Evolutionary conservation across 2,329 filamentous ascomycete species (phyloP).

Genomic region (Fusarium citri): DNA sequence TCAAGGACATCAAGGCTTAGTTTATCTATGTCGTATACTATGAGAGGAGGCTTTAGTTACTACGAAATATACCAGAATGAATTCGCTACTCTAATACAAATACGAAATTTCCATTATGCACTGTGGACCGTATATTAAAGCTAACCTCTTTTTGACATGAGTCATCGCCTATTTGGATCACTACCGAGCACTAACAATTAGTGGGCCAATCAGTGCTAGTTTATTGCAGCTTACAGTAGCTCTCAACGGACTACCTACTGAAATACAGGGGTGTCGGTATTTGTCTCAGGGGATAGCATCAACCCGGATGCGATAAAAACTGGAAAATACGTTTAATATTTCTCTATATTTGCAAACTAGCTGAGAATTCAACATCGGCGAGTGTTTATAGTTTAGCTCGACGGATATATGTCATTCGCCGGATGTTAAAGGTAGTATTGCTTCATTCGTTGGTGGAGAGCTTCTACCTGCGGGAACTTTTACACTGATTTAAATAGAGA

Average conservation of each 20-base stretch:
- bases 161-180: not conserved
- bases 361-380: not conserved
- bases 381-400: fast-evolving
- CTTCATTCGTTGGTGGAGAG: too few relatives aligned
- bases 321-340: not conserved
- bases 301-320: not conserved
- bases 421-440: not conserved
- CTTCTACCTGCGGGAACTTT: too few relatives aligned
- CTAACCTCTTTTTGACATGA: not conserved
- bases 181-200: not conserved
- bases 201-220: fast-evolving
- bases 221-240: not conserved
- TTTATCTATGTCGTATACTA: not conserved
- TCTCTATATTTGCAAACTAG: not conserved
- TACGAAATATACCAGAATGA: not conserved
- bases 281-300: not conserved
- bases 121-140: not conserved
- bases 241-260: not conserved
- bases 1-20: not conserved
- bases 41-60: too few relatives aligned
- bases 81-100: not conserved
- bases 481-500: not conserved
- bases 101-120: not conserved
- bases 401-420: not conserved
- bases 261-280: not conserved